These are phyloP conservation scores for Trichoderma orchidacearum DNA, from an alignment of 495 filamentous ascomycete genomes.

Conservation along the genomic window DNA sequence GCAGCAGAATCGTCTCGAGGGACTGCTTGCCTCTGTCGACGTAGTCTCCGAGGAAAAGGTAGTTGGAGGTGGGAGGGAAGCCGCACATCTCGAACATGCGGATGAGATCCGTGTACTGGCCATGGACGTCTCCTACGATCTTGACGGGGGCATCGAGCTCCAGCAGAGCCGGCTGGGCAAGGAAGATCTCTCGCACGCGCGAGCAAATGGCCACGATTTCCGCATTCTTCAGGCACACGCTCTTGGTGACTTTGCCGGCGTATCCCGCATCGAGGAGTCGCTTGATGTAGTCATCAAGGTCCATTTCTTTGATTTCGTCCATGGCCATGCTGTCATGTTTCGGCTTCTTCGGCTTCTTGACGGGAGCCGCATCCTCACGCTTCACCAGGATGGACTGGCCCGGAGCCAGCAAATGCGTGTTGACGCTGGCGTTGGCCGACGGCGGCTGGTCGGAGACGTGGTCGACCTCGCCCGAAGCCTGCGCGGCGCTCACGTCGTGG, in stretches of 20 bases:
- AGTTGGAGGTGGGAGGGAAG: constrained; percentile 88
- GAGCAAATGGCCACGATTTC: constrained; percentile 90
- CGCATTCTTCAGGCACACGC: constrained; percentile 91
- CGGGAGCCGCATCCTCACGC: constrained; percentile 44
- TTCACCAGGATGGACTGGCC: constrained; percentile 75
- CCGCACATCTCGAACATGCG: constrained; percentile 99
- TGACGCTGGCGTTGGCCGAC: constrained; percentile 38
- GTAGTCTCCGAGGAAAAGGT: constrained; percentile 93
- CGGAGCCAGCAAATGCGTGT: constrained; percentile 35
- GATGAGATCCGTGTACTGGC: constrained; percentile 95
- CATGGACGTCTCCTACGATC: constrained; percentile 96
- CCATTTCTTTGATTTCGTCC: constrained; percentile 74
- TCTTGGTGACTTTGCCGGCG: constrained; percentile 92
- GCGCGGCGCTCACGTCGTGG: constrained; percentile 67
- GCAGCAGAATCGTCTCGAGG: constrained; percentile 87
- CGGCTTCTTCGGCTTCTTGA: constrained; percentile 29
- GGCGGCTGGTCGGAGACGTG: constrained; percentile 90
- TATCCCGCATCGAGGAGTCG: constrained; percentile 90
- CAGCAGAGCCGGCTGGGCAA: constrained; percentile 81
- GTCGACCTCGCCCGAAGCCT: constrained; percentile 82
- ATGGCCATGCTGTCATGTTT: constrained; percentile 35
- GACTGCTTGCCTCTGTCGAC: constrained; percentile 97
- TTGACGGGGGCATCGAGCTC: constrained; percentile 96
- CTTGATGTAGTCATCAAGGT: constrained; percentile 95
- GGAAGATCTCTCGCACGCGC: constrained; percentile 73